Conservation (phyloP, 2,329 filamentous ascomycete genomes). For the Tolypocladium amazonense region DNA sequence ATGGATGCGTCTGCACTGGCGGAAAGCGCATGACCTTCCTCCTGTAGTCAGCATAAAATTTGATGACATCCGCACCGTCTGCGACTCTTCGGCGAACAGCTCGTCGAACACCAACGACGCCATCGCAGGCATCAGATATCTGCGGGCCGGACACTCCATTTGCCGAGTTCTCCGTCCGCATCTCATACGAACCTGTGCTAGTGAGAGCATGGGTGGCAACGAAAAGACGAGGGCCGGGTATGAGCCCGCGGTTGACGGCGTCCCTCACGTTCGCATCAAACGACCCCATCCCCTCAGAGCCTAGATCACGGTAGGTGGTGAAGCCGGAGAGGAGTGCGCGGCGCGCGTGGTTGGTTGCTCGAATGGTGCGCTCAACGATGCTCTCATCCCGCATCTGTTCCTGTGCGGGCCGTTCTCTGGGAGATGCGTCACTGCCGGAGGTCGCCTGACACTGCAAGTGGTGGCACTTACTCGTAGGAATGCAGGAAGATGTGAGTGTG, state of each 20-base stretch:
- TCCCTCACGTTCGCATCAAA: slow-evolving; percentile 41
- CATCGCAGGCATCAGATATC: background rate
- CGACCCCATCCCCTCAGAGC: slow-evolving; percentile 38
- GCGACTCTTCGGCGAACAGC: slow-evolving; percentile 35
- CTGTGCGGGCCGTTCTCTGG: slow-evolving; percentile 25
- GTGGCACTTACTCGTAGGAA: slow-evolving; percentile 25
- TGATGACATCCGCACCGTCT: slow-evolving; percentile 39
- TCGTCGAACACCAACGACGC: slow-evolving; percentile 11
- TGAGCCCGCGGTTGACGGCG: slow-evolving; percentile 41
- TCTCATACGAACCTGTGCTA: slow-evolving; percentile 34
- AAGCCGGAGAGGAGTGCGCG: slow-evolving; percentile 44
- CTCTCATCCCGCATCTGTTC: slow-evolving; percentile 48
- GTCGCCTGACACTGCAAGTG: background rate
- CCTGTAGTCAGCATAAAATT: slow-evolving; percentile 40
- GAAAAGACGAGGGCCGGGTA: slow-evolving; percentile 43
- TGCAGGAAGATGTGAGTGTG: slow-evolving; percentile 49
- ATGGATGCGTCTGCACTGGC: slow-evolving; percentile 16
- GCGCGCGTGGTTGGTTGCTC: slow-evolving; percentile 41
- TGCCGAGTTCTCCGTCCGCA: slow-evolving; percentile 31
- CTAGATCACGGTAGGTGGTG: slow-evolving; percentile 47
- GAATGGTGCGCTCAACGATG: slow-evolving; percentile 43
- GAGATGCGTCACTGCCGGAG: background rate
- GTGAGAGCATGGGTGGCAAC: slow-evolving; percentile 41
- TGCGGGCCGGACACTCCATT: background rate
- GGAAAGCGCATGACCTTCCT: slow-evolving; percentile 29